phyloP scores from a whole-genome alignment of 495 filamentous ascomycete species.

The Pseudomonodictys pantanalensis region DNA sequence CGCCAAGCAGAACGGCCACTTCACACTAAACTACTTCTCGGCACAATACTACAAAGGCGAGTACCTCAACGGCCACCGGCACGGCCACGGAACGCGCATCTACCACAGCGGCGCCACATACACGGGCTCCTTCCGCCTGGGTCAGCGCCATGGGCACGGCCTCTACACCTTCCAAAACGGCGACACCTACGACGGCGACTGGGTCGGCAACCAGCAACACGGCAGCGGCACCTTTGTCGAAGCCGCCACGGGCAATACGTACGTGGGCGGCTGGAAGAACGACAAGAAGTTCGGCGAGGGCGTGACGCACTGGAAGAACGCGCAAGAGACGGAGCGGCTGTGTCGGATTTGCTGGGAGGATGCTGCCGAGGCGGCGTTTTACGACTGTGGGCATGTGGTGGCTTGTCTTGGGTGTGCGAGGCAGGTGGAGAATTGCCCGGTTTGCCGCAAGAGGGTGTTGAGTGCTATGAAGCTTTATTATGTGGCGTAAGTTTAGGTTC shows the following conservation, averaged over 20 bases:
- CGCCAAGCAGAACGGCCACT: constrained; percentile 19
- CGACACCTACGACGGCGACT: constrained; percentile 62
- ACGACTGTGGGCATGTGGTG: constrained; percentile 65
- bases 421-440: constrained; percentile 62
- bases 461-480: constrained; percentile 57
- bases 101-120: constrained; percentile 56
- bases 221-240: constrained; percentile 60
- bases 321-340: constrained; percentile 59
- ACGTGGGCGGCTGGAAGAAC: constrained; percentile 61
- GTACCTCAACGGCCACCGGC: constrained; percentile 30
- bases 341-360: constrained; percentile 66
- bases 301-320: constrained; percentile 61
- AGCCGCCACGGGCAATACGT: constrained; percentile 59
- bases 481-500: constrained; percentile 18
- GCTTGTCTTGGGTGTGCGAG: constrained; percentile 62
- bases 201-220: constrained; percentile 54
- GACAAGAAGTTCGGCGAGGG: constrained; percentile 62
- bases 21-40: constrained; percentile 37
- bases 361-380: constrained; percentile 60
- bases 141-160: constrained; percentile 52
- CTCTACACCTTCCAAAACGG: constrained; percentile 59
- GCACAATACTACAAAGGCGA: constrained; percentile 39
- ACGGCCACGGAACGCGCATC: constrained; percentile 51
- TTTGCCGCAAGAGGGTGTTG: constrained; percentile 60
- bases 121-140: constrained; percentile 53